Conservation (phyloP, 1,139 yeast genomes). For the Hemisphaericaspora xylanilytica region DNA sequence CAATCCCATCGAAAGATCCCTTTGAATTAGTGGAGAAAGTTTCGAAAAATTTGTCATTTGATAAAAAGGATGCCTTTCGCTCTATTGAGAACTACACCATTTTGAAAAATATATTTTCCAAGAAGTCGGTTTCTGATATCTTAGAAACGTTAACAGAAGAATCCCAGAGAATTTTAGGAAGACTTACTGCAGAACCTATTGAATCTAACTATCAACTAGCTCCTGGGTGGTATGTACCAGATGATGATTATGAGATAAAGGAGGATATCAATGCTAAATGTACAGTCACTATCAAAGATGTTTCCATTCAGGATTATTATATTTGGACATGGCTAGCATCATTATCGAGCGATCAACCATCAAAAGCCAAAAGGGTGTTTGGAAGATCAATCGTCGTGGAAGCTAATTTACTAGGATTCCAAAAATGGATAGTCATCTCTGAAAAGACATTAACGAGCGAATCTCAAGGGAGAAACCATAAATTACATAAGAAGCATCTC, state of each 20-base stretch:
- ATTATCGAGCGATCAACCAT: constrained; percentile 71
- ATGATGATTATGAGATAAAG: constrained; percentile 14
- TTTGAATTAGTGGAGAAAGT: constrained; percentile 51
- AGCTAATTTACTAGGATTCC: constrained; percentile 69
- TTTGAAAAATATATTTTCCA: constrained; percentile 68
- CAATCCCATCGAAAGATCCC: constrained; percentile 52
- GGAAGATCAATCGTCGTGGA: constrained; percentile 80
- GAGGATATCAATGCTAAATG: constrained; percentile 38
- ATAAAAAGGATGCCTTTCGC: constrained; percentile 64
- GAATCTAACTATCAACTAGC: constrained; percentile 36
- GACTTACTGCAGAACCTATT: constrained; percentile 48
- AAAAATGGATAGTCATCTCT: constrained; percentile 80
- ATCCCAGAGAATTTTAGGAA: constrained; percentile 64
- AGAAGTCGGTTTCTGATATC: constrained; percentile 53
- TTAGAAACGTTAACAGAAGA: constrained; percentile 69
- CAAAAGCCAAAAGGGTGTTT: constrained; percentile 61
- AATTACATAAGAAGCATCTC: neutral
- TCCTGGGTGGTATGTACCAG: constrained; percentile 44
- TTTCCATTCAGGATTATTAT: constrained; percentile 79
- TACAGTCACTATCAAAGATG: constrained; percentile 58
- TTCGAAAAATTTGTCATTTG: constrained; percentile 65
- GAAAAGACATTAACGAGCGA: constrained; percentile 53
- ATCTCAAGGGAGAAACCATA: constrained; percentile 1
- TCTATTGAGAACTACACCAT: constrained; percentile 80
- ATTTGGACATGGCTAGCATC: constrained; percentile 91